phyloP scores from a whole-genome alignment of 106 monocot species.

The Vanilla planifolia region DNA sequence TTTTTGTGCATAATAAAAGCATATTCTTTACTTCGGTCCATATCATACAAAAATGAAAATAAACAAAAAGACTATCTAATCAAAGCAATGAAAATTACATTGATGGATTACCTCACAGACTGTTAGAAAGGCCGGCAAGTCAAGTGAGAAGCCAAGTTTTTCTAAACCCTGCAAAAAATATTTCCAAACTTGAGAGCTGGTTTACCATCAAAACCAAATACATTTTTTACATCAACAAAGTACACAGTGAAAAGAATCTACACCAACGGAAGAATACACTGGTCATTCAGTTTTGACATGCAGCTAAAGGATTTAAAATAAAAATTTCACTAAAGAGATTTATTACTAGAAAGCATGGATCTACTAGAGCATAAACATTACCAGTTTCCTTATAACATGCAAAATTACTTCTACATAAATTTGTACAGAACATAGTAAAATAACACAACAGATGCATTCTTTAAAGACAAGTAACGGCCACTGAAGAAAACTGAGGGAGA shows the following conservation, averaged over 20 bases:
- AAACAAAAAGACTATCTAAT: background rate
- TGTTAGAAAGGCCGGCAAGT: slow-evolving; percentile 70
- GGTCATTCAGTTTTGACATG: too few relatives aligned
- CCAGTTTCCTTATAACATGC: too few relatives aligned
- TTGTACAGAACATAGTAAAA: too few relatives aligned
- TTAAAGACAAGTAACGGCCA: too few relatives aligned
- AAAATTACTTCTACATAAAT: too few relatives aligned
- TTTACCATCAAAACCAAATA: background rate
- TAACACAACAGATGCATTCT: too few relatives aligned
- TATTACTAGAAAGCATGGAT: too few relatives aligned
- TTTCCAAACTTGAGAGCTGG: background rate
- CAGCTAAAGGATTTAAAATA: too few relatives aligned
- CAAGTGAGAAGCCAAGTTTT: slow-evolving; percentile 59
- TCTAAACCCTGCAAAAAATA: slow-evolving; percentile 34
- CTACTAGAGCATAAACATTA: too few relatives aligned
- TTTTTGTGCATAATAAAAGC: too few relatives aligned
- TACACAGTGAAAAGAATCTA: background rate
- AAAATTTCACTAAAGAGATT: too few relatives aligned
- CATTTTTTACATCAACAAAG: background rate
- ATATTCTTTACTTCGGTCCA: background rate
- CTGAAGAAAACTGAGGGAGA: too few relatives aligned
- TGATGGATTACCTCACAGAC: slow-evolving; percentile 51
- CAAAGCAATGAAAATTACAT: background rate
- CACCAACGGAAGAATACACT: background rate
- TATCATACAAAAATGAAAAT: background rate